These are phyloP conservation scores for Hyphodiscus hymeniophilus DNA, from an alignment of 495 filamentous ascomycete genomes.

Conservation along the genomic window DNA sequence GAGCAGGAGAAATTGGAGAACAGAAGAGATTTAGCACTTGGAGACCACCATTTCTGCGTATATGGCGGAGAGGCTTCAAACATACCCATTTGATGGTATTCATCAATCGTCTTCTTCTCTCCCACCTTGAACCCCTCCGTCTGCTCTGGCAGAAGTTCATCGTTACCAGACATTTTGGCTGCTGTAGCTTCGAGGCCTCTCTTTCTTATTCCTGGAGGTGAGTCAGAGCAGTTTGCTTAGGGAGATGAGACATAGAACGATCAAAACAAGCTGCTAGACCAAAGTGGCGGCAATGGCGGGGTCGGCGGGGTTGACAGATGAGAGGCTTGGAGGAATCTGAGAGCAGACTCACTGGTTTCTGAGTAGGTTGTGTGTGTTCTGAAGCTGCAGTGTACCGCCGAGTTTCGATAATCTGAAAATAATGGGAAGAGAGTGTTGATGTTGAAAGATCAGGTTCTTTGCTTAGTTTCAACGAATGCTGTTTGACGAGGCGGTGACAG, in stretches of 20 bases:
- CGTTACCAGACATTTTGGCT: constrained; percentile 56
- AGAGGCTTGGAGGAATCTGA: constrained; percentile 1
- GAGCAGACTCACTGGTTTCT: not conserved
- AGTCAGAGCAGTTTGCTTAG: not conserved
- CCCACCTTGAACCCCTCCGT: constrained; percentile 96
- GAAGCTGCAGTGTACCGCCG: not conserved
- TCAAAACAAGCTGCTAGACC: not conserved
- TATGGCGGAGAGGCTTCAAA: constrained; percentile 1
- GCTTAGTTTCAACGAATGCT: not conserved
- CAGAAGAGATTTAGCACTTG: too few species aligned
- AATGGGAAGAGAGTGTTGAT: not conserved
- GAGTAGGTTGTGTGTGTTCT: too few species aligned
- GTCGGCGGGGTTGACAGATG: constrained; percentile 4
- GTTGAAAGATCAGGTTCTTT: not conserved
- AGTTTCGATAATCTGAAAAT: not conserved
- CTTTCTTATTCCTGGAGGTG: too few species aligned
- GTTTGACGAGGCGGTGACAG: constrained; percentile 2
- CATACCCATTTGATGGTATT: constrained; percentile 88
- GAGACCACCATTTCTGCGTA: too few species aligned
- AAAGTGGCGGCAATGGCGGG: too few species aligned
- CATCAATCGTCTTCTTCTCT: constrained; percentile 93
- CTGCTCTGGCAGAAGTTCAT: constrained; percentile 74
- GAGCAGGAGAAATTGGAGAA: too few species aligned
- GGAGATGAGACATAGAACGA: not conserved
- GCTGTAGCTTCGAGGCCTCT: not conserved